Conservation (phyloP, 2,329 filamentous ascomycete genomes). For the Pyricularia sp. region DNA sequence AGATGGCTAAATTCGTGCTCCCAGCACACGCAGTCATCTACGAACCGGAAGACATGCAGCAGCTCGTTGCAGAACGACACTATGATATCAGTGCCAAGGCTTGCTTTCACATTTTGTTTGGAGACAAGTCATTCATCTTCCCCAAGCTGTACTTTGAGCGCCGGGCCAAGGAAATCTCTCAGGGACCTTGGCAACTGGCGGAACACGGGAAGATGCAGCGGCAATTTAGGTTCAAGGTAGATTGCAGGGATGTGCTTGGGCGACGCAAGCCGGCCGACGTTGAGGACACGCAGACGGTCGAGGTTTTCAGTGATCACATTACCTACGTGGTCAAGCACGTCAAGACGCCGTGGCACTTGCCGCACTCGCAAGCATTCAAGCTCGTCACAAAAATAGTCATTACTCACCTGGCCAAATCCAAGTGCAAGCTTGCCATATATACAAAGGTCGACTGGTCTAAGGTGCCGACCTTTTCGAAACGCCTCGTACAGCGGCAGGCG, state of each 20-base stretch:
- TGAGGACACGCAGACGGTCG: constrained; percentile 77
- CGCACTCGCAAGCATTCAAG: constrained; percentile 68
- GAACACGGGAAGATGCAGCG: constrained; percentile 61
- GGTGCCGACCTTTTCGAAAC: constrained; percentile 50
- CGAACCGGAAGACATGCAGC: constrained; percentile 72
- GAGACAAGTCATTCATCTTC: constrained; percentile 91
- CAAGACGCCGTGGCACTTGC: constrained; percentile 73
- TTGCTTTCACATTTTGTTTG: constrained; percentile 92
- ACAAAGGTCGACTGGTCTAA: constrained; percentile 81
- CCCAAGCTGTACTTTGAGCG: constrained; percentile 82
- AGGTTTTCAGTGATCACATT: constrained; percentile 68
- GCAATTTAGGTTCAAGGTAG: constrained; percentile 72
- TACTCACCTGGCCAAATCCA: constrained; percentile 84
- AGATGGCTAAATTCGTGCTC: constrained; percentile 63
- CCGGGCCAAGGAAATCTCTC: constrained; percentile 67
- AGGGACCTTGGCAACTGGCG: constrained; percentile 72
- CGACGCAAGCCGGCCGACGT: constrained; percentile 52
- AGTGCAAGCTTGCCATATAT: constrained; percentile 84
- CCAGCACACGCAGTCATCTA: constrained; percentile 75
- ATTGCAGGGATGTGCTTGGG: constrained; percentile 56
- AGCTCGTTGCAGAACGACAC: constrained; percentile 65
- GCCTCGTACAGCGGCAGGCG: constrained; percentile 59
- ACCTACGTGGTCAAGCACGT: constrained; percentile 56
- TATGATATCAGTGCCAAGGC: constrained; percentile 91
- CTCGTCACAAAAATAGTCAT: constrained; percentile 88